Conservation (phyloP, 1,139 yeast species). For the Geotrichum klebahnii region DNA sequence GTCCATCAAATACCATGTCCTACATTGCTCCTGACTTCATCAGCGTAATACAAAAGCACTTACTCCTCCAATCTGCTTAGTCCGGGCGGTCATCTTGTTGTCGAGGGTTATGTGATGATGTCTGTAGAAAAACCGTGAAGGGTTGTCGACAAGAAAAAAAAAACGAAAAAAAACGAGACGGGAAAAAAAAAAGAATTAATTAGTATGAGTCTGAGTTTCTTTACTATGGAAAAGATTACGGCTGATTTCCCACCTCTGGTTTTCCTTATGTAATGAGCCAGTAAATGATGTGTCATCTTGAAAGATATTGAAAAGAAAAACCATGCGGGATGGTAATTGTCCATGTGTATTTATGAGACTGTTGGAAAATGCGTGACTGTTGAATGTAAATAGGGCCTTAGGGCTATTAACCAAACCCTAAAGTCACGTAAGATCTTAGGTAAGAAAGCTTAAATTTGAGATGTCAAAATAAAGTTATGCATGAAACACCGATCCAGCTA, state of each 20-base stretch:
- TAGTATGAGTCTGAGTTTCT: background rate
- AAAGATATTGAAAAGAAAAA: background rate
- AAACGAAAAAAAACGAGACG: slow-evolving; percentile 12
- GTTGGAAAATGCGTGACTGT: too few species aligned
- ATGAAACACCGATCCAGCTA: too few species aligned
- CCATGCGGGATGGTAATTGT: background rate
- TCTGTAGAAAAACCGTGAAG: slow-evolving; percentile 22
- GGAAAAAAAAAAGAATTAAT: slow-evolving; percentile 12
- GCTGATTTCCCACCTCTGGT: background rate
- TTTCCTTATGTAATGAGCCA: background rate
- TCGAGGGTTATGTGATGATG: slow-evolving; percentile 22
- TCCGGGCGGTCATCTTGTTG: slow-evolving; percentile 37
- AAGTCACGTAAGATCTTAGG: too few species aligned
- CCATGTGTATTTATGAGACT: background rate
- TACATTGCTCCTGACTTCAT: too few species aligned
- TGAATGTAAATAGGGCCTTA: too few species aligned
- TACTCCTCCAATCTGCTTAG: slow-evolving; percentile 41
- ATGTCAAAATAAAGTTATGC: too few species aligned
- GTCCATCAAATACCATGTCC: too few species aligned
- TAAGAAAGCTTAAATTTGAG: too few species aligned
- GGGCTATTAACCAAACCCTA: too few species aligned
- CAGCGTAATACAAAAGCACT: slow-evolving; percentile 24
- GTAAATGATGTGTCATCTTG: background rate
- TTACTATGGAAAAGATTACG: background rate
- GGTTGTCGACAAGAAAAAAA: slow-evolving; percentile 20